phyloP scores from a whole-genome alignment of 495 filamentous ascomycete genomes.

The Achaetomiella virescens region DNA sequence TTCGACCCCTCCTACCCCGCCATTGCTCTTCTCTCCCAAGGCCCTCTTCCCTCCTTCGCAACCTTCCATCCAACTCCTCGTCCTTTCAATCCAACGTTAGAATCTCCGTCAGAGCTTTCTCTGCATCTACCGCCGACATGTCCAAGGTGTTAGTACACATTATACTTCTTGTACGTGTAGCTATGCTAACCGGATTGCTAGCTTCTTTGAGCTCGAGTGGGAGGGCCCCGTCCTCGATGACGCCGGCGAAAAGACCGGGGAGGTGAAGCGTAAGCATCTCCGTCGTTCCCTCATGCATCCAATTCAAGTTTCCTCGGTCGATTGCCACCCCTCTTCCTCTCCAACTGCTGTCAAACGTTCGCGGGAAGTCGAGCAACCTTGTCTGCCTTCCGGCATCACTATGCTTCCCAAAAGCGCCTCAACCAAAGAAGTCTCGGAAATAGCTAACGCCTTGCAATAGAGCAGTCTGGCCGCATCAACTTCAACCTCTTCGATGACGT shows the following conservation, averaged over 20 bases:
- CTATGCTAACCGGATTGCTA: conserved; percentile 11
- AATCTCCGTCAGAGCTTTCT: conserved; percentile 30
- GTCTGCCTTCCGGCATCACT: too few relatives aligned
- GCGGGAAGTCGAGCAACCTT: too few relatives aligned
- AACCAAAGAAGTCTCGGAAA: background rate
- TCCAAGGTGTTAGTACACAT: conserved; percentile 28
- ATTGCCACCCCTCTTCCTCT: background rate
- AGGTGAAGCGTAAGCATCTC: conserved; percentile 53
- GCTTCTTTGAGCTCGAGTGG: conserved; percentile 50
- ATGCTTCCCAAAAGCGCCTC: background rate
- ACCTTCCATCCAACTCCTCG: conserved; percentile 24
- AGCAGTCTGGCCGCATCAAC: conserved; percentile 72
- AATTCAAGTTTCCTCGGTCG: background rate
- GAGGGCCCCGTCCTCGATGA: conserved; percentile 56
- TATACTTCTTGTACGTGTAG: background rate
- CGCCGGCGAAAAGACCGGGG: conserved; percentile 49
- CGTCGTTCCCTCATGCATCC: background rate
- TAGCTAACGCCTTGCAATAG: conserved; percentile 39
- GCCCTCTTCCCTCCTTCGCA: conserved; percentile 35
- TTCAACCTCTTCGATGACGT: conserved; percentile 84
- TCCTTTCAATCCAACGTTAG: conserved; percentile 23
- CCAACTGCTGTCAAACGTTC: too few relatives aligned
- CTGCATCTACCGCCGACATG: conserved; percentile 27
- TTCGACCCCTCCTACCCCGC: conserved; percentile 43
- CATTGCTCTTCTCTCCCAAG: conserved; percentile 36